Evolutionary conservation across 768 basidiomycete species (phyloP), one percentile per base, ranked within the genome.

Genomic region (Phanerochaete sordida): DNA sequence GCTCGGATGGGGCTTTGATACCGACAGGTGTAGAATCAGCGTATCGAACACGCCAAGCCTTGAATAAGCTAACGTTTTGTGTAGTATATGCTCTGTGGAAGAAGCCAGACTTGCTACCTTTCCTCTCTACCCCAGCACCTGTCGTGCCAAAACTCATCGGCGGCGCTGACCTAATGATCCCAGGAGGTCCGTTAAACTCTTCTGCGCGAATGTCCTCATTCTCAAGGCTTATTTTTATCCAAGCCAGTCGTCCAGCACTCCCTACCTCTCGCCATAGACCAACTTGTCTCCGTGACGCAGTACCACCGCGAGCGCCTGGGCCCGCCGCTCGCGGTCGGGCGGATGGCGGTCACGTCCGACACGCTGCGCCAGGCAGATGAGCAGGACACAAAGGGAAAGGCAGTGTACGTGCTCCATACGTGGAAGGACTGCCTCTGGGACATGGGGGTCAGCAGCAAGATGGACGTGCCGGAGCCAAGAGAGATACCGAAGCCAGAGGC

Each of bases 111-210:
- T 73, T 95, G 1, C 76, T 94, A 9, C 88, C 90, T 0, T 80
- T 80, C 60, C 64, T 94, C n/a, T 82, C 85, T 2, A 92, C 91
- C 0, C 88, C 90, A 2, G 70, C 82, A 1, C 73, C 83, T 12
- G 91, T 92, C 28, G 82, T 93, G 37, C 87, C 87, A 0, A 77
- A 86, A 26, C 79, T 95, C 13, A 75, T 84, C 2, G 84, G 83
- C 11, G 92, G 93, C n/a, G 90, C 92, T 0, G 91, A 95, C 74
- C 80, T 94, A 8, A 93, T 95, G 91, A 85, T 90, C 33, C 90
- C 92, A 3, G 92, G 91, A 72, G 89, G 90, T 88, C 68, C 68
- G 85, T 76, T 28, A 37, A 8, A 6, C 33, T 35, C 33, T 35
- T 6, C 19, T 45, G 16, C 45, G 23, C 48, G n/a, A n/a, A 28